These are phyloP conservation scores for Metschnikowia rubicola DNA, from an alignment of 805 yeast genomes.

Conservation along the genomic window DNA sequence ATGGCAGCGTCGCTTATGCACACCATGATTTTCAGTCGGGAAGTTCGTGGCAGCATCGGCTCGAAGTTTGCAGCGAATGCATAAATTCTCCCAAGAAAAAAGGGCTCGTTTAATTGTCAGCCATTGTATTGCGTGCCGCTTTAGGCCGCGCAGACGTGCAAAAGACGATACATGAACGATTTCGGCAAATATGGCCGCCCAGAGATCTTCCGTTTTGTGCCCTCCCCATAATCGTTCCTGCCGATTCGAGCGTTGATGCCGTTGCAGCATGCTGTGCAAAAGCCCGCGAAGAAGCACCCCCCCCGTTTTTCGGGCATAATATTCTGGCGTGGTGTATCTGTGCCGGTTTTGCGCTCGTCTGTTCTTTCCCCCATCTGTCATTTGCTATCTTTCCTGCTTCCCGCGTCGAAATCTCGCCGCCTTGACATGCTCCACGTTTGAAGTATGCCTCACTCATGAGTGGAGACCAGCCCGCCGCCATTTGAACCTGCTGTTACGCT, in stretches of 20 bases:
- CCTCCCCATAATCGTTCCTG: background rate
- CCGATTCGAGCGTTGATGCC: background rate
- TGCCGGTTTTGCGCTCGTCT: background rate
- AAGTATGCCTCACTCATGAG: conserved; percentile 6
- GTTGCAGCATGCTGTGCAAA: conserved; percentile 1
- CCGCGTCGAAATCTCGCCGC: conserved; percentile 1
- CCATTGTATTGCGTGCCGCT: background rate
- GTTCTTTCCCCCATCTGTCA: background rate
- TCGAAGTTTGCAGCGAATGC: background rate
- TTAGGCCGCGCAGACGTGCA: too few relatives aligned
- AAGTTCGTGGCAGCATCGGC: conserved; percentile 1
- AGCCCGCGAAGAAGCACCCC: background rate
- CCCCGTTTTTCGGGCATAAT: too few relatives aligned
- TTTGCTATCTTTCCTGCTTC: conserved; percentile 2
- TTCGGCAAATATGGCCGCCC: too few relatives aligned
- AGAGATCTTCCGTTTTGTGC: background rate
- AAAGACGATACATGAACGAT: too few relatives aligned
- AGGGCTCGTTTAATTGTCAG: background rate
- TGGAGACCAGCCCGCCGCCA: conserved; percentile 1
- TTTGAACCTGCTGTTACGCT: too few relatives aligned
- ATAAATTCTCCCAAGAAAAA: too few relatives aligned
- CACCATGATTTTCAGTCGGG: background rate
- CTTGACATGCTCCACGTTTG: conserved; percentile 6
- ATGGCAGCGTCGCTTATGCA: conserved; percentile 1
- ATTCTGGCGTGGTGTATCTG: background rate